Evolutionary conservation across 495 filamentous ascomycete genomes (phyloP).

Genomic region (Neurospora sp.): DNA sequence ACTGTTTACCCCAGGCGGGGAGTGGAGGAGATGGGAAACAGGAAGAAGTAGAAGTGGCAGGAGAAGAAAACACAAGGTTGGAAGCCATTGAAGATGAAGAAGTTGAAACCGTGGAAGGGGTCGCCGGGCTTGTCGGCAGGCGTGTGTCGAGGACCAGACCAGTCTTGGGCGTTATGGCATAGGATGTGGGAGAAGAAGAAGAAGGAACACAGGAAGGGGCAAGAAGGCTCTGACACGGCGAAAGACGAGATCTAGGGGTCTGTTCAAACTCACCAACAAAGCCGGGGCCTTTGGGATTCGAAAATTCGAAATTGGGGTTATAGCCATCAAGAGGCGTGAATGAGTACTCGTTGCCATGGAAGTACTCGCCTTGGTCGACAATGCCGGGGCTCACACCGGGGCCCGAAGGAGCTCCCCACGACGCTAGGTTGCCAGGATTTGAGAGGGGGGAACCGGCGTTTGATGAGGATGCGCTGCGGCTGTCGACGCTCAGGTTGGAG

Average conservation of each 20-base stretch:
- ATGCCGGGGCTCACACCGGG: constrained; percentile 59
- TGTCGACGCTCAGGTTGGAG: constrained; percentile 61
- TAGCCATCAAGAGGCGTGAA: constrained; percentile 39
- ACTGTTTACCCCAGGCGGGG: constrained; percentile 22
- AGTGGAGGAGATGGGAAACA: constrained; percentile 30
- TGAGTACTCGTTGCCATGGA: constrained; percentile 46
- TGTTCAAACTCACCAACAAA: constrained; percentile 73
- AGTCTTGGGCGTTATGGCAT: constrained; percentile 15
- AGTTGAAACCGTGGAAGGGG: constrained; percentile 20
- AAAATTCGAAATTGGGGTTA: constrained; percentile 50
- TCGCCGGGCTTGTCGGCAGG: constrained; percentile 22
- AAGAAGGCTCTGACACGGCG: constrained; percentile 3
- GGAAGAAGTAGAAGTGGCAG: constrained; percentile 36
- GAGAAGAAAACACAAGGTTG: constrained; percentile 40
- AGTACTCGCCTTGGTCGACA: constrained; percentile 51
- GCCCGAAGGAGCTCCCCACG: constrained; percentile 47
- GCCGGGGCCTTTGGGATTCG: constrained; percentile 33
- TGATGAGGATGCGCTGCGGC: constrained; percentile 72
- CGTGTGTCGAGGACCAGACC: constrained; percentile 22
- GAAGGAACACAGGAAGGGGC: constrained; percentile 22
- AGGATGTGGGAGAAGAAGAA: constrained; percentile 19
- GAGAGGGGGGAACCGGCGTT: constrained; percentile 74
- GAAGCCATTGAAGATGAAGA: constrained; percentile 14
- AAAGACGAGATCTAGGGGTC: constrained; percentile 20
- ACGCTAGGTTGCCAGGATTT: constrained; percentile 46